phyloP scores from a whole-genome alignment of 257 asterid genomes.

The Osmanthus fragrans region DNA sequence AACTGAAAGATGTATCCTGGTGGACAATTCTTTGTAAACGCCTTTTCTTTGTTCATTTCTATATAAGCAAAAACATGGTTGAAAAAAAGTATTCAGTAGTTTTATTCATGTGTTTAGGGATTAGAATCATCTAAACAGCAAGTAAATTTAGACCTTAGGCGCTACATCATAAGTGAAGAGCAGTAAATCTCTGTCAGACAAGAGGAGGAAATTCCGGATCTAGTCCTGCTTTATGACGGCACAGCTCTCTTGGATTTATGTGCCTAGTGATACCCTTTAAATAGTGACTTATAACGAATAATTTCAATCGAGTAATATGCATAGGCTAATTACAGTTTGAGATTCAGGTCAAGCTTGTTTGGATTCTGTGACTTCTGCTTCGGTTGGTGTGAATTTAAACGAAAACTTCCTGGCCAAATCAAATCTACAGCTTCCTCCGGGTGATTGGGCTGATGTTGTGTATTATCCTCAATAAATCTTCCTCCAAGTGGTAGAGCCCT shows the following conservation, averaged over 20 bases:
- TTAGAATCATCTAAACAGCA: conserved; percentile 8
- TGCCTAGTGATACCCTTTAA: conserved; percentile 21
- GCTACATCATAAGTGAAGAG: conserved; percentile 22
- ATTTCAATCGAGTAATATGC: background rate
- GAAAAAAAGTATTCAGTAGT: conserved; percentile 8
- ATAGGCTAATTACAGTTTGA: conserved; percentile 55
- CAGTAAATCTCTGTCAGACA: conserved; percentile 23
- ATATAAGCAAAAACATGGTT: conserved; percentile 7
- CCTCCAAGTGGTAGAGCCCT: conserved; percentile 31
- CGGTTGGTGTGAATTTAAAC: conserved; percentile 42
- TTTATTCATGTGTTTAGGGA: conserved; percentile 4
- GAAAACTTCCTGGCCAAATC: conserved; percentile 90
- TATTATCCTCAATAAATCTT: conserved; percentile 42
- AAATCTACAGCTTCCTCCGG: conserved; percentile 39
- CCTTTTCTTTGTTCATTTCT: conserved; percentile 5
- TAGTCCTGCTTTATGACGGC: conserved; percentile 15
- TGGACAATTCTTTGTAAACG: background rate
- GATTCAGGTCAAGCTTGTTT: conserved; percentile 71
- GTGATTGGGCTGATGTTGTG: conserved; percentile 38
- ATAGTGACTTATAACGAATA: conserved; percentile 21
- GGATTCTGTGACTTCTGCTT: conserved; percentile 49
- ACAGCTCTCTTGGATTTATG: conserved; percentile 18
- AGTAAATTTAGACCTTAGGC: conserved; percentile 17
- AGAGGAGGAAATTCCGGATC: conserved; percentile 13
- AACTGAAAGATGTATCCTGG: background rate